Evolutionary conservation across 768 basidiomycete genomes (phyloP), one percentile per base, ranked within the genome.

Genomic region (Phanerodontia chrysosporium): DNA sequence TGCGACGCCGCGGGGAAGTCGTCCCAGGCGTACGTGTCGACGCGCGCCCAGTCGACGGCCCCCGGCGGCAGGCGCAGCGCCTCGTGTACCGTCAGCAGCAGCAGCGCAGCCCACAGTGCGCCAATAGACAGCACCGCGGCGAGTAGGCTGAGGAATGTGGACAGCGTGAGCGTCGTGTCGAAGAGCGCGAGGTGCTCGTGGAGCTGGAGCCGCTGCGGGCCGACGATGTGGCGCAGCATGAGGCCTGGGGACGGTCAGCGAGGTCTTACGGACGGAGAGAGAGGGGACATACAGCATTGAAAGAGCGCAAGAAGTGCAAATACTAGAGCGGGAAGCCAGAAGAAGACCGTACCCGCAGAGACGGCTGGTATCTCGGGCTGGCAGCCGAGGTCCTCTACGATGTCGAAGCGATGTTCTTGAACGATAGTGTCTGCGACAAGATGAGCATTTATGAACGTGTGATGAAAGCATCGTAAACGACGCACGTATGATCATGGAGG

Each of bases 371-470:
- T 77, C 32, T 70, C 73, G 2, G 83, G 82, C 49, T 69, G 77
- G 69, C 85, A 86, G 6, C 85, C 85, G 16, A 84, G 60, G 57
- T 83, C 77, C 64, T 86, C 83, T 57, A 74, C 76, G 52, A 87
- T 82, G 63, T 86, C 73, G 69, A 78, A 86, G 6, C 83, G 80
- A 68, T 86, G 84, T 2, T 44, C 55, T 32, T 57, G 80, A 1
- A 77, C 72, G 45, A 71, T 58, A 30, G 67, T 67, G 13, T 64
- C 55, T 74, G 49, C 18, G 48, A 25, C 57, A 58, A 29, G 9
- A n/a, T 51, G 10, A 51, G 32, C 3, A 32, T 13, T 35, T 22
- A 22, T n/a, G 29, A 13, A 6, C 32, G 13, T 27, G 22, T 49
- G 25, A 1, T 9, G 45, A 25, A 6, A 32, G 21, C 8, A 60